Evolutionary conservation across 2,329 filamentous ascomycete genomes (phyloP).

Genomic region (Xylariales sp.): DNA sequence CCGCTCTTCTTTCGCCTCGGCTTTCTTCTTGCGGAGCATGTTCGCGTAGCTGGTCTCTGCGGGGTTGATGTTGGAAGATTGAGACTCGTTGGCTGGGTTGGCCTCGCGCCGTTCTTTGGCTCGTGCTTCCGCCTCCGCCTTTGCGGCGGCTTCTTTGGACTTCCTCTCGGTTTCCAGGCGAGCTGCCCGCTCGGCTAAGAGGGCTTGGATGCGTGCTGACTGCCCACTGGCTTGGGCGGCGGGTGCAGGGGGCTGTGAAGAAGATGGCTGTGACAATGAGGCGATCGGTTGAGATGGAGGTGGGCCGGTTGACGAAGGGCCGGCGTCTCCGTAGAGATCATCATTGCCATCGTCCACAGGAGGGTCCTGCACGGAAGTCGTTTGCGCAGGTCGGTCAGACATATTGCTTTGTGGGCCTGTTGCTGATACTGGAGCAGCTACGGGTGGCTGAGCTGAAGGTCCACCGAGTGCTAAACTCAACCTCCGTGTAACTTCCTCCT

Average conservation of each 20-base stretch:
- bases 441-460: background rate
- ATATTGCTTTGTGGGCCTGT: no score
- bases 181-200: constrained; percentile 49
- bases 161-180: constrained; percentile 40
- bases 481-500: constrained; percentile 61
- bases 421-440: background rate
- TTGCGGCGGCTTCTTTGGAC: constrained; percentile 45
- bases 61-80: constrained; percentile 20
- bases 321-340: constrained; percentile 6
- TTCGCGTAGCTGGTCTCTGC: constrained; percentile 45
- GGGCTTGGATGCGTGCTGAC: constrained; percentile 29
- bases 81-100: constrained; percentile 28
- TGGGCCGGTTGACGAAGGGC: background rate
- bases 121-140: constrained; percentile 40
- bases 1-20: constrained; percentile 63
- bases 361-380: no score
- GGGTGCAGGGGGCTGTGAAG: no score
- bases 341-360: constrained; percentile 4
- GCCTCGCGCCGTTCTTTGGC: constrained; percentile 31
- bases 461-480: constrained; percentile 39
- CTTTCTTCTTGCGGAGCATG: constrained; percentile 57
- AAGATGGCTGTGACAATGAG: no score
- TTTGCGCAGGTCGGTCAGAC: no score
- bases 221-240: no score
- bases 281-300: background rate